Base-by-base conservation (phyloP, 1,284 basidiomycete species). In the Ustilago shanxiensis region DNA sequence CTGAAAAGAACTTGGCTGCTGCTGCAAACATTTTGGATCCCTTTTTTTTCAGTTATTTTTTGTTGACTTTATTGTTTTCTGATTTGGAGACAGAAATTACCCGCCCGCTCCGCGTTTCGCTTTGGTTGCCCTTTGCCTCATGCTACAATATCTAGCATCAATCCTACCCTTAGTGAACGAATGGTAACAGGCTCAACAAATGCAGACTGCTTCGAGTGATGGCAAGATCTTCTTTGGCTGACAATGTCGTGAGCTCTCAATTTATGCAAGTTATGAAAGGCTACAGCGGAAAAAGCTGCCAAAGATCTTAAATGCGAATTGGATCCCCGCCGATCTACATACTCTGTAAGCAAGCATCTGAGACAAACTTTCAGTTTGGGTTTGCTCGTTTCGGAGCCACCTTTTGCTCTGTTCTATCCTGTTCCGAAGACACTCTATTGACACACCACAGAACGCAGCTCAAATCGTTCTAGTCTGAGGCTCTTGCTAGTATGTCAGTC, bases 261-360 rank as follows among this genome's bases (percentile, higher is more conserved):
- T 44, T 44, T 8, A 44, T 44, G 41, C 41, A 1, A 44, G 41
- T 44, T 18, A 44, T 9, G 41, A 44, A 44, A 44, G 20, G 35
- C 35, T 37, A 37, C 44, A 28, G 26, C 47, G 16, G 22, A 45
- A n/a, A 24, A 3, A 18, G n/a, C 7, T n/a, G 51, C 29, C 51
- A 35, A 53, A n/a, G 20, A 10, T 9, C 24, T 24, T 7, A 16
- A 11, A n/a, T 29, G 51, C 3, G 47, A 28, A 14, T 49, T 26
- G 33, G 35, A 55, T 55, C 33, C 35, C 33, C 37, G 53, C 53
- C 10, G 53, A 55, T 55, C 53, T 49, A 49, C n/a, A n/a, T n/a
- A n/a, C 11, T 6, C 47, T 7, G 47, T 49, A 49, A 52, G n/a
- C 29, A 29, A n/a, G 16, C 50, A 20, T 52, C 31, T 20, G 41